Conservation (phyloP, 2,329 filamentous ascomycete species). For the Ophiostoma angusticollis region DNA sequence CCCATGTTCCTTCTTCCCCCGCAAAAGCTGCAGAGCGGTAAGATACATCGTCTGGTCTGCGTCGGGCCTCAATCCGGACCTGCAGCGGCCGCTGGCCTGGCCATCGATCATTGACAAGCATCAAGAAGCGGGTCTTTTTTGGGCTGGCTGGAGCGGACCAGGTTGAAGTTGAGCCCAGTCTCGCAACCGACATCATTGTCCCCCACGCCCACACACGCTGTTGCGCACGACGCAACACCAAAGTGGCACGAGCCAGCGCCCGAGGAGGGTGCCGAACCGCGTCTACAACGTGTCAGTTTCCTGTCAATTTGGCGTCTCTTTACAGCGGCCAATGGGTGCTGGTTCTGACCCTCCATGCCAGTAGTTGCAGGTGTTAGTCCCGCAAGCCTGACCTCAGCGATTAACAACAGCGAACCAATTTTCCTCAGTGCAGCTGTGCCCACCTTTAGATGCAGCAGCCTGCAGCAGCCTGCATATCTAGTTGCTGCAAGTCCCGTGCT, state of each 20-base stretch:
- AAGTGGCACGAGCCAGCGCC: conserved; percentile 5
- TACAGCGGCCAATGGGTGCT: conserved; percentile 7
- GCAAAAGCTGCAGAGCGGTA: conserved; percentile 4
- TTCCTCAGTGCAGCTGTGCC: conserved; percentile 10
- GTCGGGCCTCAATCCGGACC: conserved; percentile 3
- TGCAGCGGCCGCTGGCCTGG: conserved; percentile 3
- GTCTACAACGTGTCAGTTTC: conserved; percentile 16
- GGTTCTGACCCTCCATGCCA: conserved; percentile 6
- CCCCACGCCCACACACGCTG: no score
- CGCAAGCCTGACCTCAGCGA: conserved; percentile 4
- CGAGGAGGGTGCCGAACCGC: conserved; percentile 7
- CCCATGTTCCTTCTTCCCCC: conserved; percentile 1
- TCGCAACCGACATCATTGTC: no score
- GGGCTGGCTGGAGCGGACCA: conserved; percentile 7
- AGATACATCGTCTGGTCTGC: background rate
- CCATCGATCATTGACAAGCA: conserved; percentile 3
- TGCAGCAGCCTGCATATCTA: conserved; percentile 5
- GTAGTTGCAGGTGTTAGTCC: conserved; percentile 4
- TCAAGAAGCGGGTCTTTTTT: background rate
- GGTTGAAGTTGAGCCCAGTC: background rate
- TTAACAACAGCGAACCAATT: conserved; percentile 21
- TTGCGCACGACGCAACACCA: conserved; percentile 1
- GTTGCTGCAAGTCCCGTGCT: conserved; percentile 4
- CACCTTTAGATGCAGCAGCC: no score
- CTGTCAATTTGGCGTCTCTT: conserved; percentile 16